A percentile compares a stretch with the other conserved stretches of the same genome.
Conservation (phyloP, 495 filamentous ascomycete genomes). For the Penicillium bovifimosum region DNA sequence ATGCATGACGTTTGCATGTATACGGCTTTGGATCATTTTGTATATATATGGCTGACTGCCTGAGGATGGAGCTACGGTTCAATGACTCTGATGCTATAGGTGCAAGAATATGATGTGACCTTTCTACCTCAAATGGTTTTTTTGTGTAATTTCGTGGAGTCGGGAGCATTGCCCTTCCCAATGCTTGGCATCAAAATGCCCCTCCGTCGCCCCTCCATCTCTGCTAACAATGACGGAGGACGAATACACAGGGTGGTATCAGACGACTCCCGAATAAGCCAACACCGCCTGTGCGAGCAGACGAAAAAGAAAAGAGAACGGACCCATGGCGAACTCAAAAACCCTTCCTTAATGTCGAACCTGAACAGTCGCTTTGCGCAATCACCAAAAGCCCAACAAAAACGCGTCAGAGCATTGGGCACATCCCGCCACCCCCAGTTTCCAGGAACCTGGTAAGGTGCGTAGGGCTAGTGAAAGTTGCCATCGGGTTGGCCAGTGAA, state of each 20-base stretch:
- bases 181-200: neutral
- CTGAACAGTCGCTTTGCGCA: neutral
- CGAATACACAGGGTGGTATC: no score
- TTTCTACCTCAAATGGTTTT: neutral
- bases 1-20: slow-evolving; percentile 9
- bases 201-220: neutral
- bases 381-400: neutral
- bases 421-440: slow-evolving; percentile 13
- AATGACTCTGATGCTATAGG: slow-evolving; percentile 13
- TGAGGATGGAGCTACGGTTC: slow-evolving; percentile 12
- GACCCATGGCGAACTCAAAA: neutral
- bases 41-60: slow-evolving; percentile 6
- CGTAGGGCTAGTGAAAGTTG: slow-evolving; percentile 1
- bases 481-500: neutral
- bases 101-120: slow-evolving; percentile 17
- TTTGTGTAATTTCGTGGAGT: no score
- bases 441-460: slow-evolving; percentile 20
- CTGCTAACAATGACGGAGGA: no score
- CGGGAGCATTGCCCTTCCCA: no score
- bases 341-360: neutral
- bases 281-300: neutral
- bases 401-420: neutral
- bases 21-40: slow-evolving; percentile 13
- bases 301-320: neutral
- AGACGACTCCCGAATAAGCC: neutral